Conservation (phyloP, 1,284 basidiomycete species). For the Pseudozyma flocculosa region DNA sequence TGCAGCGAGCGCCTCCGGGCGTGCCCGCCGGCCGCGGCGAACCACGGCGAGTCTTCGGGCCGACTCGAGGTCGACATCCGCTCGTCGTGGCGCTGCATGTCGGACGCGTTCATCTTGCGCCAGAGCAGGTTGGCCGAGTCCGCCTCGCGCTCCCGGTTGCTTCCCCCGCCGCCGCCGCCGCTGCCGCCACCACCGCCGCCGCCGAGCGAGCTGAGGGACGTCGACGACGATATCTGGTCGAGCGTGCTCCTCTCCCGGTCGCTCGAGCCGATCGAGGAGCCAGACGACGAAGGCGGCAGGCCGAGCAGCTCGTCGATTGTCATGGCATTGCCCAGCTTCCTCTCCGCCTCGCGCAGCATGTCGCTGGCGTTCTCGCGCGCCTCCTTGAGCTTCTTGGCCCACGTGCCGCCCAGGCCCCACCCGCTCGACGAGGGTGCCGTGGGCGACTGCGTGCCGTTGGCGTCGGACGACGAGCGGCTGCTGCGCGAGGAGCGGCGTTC, state of each 20-base stretch:
- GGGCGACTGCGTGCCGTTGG: not conserved
- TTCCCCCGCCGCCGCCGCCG: too few relatives aligned
- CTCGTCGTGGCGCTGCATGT: not conserved
- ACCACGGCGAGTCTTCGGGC: not conserved
- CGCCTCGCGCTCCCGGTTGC: too few relatives aligned
- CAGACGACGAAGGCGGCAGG: not conserved
- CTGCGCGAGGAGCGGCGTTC: not conserved
- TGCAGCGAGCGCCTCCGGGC: not conserved
- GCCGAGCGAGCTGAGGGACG: too few relatives aligned
- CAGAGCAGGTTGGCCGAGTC: not conserved
- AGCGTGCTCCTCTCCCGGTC: not conserved
- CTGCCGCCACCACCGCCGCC: too few relatives aligned
- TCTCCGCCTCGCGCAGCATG: slow-evolving; percentile 20
- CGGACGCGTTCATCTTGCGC: not conserved
- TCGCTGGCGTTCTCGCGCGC: slow-evolving; percentile 19
- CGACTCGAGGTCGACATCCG: not conserved
- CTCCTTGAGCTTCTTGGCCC: slow-evolving; percentile 21
- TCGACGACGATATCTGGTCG: not conserved
- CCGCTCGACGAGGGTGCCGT: not conserved
- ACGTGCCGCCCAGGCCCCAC: slow-evolving; percentile 10
- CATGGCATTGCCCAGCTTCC: slow-evolving; percentile 31
- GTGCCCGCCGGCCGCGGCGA: too few relatives aligned
- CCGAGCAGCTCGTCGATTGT: slow-evolving; percentile 24
- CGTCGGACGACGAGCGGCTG: too few relatives aligned
- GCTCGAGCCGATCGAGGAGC: not conserved